Evolutionary conservation across 2,329 filamentous ascomycete species (phyloP).

Genomic region (Colletotrichum tofieldiae): DNA sequence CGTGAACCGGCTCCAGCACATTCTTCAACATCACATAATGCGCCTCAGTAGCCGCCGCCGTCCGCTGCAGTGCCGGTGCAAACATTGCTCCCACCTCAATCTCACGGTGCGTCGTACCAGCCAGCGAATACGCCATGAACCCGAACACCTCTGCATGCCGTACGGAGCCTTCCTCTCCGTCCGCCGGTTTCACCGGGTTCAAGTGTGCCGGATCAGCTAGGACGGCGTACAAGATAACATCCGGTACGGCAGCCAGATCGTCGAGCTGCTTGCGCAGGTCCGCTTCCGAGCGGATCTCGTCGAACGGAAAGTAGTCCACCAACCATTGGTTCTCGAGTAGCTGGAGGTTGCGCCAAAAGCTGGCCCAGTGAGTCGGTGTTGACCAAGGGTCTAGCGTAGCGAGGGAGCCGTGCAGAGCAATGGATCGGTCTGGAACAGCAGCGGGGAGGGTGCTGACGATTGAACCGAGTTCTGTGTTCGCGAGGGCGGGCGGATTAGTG

Average conservation of each 20-base stretch:
- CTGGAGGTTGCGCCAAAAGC: constrained; percentile 2
- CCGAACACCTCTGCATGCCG: not conserved
- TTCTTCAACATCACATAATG: not conserved
- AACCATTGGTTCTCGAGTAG: not conserved
- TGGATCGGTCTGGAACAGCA: not conserved
- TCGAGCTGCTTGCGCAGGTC: not conserved
- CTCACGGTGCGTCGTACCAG: not conserved
- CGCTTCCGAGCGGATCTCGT: not conserved
- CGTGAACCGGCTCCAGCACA: not conserved
- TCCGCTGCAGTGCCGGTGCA: not conserved
- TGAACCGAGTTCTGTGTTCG: not conserved
- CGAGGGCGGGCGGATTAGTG: not conserved
- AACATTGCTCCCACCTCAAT: not conserved
- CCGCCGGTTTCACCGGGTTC: not conserved
- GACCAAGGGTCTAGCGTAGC: not conserved
- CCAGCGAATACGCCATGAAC: not conserved
- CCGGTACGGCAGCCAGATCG: not conserved
- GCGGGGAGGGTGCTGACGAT: not conserved
- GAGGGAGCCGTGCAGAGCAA: not conserved
- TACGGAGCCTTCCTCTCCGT: not conserved
- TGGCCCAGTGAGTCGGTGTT: not conserved
- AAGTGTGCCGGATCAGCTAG: not conserved
- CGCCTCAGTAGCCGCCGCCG: constrained; percentile 1
- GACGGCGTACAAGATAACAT: not conserved
- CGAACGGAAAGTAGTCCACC: constrained; percentile 3